Base-by-base conservation (phyloP, 2,329 filamentous ascomycete species). In the Botrytis byssoidea region DNA sequence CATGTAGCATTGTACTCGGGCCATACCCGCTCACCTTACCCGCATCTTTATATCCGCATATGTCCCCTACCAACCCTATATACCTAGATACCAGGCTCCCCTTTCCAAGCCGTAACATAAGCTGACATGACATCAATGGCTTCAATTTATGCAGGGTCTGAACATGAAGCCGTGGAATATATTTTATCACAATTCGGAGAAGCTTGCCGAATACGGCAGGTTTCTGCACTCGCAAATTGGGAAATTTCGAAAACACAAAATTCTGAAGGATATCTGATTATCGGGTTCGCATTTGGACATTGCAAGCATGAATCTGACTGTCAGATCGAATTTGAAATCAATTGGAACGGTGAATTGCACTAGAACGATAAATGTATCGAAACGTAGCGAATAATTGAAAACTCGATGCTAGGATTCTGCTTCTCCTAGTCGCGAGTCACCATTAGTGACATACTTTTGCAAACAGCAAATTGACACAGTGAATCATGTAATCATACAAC, bases 1-100 rank as follows among this genome's bases (percentile, higher is more conserved):
- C 35, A 46, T 12, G 42, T 66, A 46, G 64, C 22, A n/a, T 35
- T 51, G 64, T 67, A 67, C 64, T 67, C 64, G 64, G 44, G 64
- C 64, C 64, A 46, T 67, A 67, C 29, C 29, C 44, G 44, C 44
- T 51, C 44, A 67, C 44, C 61, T n/a, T 44, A 57, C n/a, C 40
- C 61, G 40, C 40, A 64, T 64, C 16, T 32, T 29, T 18, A 64
- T 25, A 42, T 42, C 12, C 37, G 37, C 37, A 37, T 48, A 51
- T 14, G 48, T 37, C 44, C 42, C 64, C 42, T 66, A 35, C 20
- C 16, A 22, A 37, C 64, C 44, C 44, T 67, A 51, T 32, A 51
- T 67, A 55, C 10, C 25, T 55, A n/a, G 32, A 67, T 51, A 51
- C 64, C 29, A 51, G 44, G 29, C 32, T 37, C 44, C 29, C n/a